Evolutionary conservation across 148 eudicot species (phyloP), one percentile per base, ranked within the genome.

Genomic region (Talinum fruticosum): DNA sequence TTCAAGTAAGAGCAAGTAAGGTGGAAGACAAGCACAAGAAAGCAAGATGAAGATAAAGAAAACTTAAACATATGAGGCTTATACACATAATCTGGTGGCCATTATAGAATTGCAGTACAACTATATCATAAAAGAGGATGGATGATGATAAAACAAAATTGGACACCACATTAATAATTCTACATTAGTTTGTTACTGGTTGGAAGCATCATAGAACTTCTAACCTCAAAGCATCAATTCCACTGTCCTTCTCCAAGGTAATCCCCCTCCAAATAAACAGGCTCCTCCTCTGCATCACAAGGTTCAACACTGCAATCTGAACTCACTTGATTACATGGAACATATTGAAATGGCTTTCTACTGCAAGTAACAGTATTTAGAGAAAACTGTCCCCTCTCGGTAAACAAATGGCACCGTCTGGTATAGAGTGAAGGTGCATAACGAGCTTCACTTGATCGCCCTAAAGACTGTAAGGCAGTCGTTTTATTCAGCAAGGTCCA

Each of bases 301-400:
- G 88, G 74, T 53, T 81, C 83, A 73, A 86, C 45, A 29, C 81
- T 83, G 76, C 80, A 72, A 76, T 88, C 92, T 41, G 92, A 83
- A 76, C 84, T 82, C 44, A 83, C 79, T 41, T 65, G 75, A 72
- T 78, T 75, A 71, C 72, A 37, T 19, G 73, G 35, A 57, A 76
- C 80, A 45, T 81, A 72, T 73, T 72, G 77, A 34, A 76, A 61
- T 23, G 74, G 76, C 79, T 81, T 90, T 76, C 87, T 82, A 72
- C 62, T 49, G 45, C 83, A 70, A 64, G 76, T 62, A 74, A 80
- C 38, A 5, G 78, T 81, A 47, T 67, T 71, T 37, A 78, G 49
- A 24, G 76, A 82, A 15, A 72, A 49, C 79, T 78, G 72, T 45
- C 35, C 75, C 53, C 36, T 74, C 68, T 83, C 62, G 38, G 73